A percentile compares a stretch with the other conserved stretches of the same genome.
phyloP scores from a whole-genome alignment of 1,139 yeast species.

The Lizanozyma gosingica region DNA sequence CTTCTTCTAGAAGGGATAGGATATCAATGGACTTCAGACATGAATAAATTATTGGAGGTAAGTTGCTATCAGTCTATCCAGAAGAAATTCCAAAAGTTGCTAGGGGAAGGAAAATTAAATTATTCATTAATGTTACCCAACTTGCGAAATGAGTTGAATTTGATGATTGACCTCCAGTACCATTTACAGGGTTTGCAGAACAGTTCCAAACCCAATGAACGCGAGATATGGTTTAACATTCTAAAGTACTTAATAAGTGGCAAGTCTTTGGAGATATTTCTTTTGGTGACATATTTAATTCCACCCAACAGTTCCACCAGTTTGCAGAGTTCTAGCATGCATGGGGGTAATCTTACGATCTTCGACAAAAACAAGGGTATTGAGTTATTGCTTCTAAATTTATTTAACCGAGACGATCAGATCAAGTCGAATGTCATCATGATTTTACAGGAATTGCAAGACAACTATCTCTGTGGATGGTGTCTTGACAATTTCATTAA shows the following conservation, averaged over 20 bases:
- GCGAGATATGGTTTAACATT: slow-evolving; percentile 38
- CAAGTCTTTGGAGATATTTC: slow-evolving; percentile 33
- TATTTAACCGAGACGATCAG: slow-evolving; percentile 22
- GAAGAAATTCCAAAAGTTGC: slow-evolving; percentile 27
- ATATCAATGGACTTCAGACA: slow-evolving; percentile 36
- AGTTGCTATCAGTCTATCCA: slow-evolving; percentile 35
- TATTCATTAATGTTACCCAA: slow-evolving; percentile 31
- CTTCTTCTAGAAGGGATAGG: slow-evolving; percentile 37
- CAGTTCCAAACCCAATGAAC: slow-evolving; percentile 18
- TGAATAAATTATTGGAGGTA: slow-evolving; percentile 32
- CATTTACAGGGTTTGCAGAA: slow-evolving; percentile 31
- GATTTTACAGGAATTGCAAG: slow-evolving; percentile 39
- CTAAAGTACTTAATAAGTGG: slow-evolving; percentile 37
- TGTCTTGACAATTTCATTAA: slow-evolving; percentile 30
- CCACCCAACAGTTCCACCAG: slow-evolving; percentile 38
- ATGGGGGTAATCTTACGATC: slow-evolving; percentile 35
- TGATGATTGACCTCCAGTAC: slow-evolving; percentile 38
- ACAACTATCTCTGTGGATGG: slow-evolving; percentile 41
- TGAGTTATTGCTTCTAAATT: slow-evolving; percentile 29
- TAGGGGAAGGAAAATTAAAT: slow-evolving; percentile 24
- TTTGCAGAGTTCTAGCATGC: slow-evolving; percentile 28
- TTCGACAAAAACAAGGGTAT: slow-evolving; percentile 42
- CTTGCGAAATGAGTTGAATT: slow-evolving; percentile 32
- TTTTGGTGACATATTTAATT: slow-evolving; percentile 33
- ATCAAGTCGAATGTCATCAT: slow-evolving; percentile 33